A percentile compares a stretch with the other conserved stretches of the same genome.
These are phyloP conservation scores for Pseudocercospora crystallina DNA, from an alignment of 2,329 filamentous ascomycete species.

Conservation along the genomic window DNA sequence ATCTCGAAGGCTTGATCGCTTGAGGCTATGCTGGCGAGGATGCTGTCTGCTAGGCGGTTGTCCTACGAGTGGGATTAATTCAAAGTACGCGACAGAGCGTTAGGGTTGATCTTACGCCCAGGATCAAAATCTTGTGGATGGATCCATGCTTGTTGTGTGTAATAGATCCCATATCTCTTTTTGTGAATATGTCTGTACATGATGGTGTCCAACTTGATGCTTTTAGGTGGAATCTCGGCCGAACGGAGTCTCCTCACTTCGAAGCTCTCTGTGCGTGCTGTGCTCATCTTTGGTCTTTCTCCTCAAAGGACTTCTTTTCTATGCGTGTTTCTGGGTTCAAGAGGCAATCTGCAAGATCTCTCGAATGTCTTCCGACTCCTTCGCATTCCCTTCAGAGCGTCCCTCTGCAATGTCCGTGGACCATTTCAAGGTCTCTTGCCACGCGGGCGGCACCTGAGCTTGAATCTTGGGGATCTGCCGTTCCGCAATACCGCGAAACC, in stretches of 20 bases:
- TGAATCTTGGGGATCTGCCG: constrained; percentile 17
- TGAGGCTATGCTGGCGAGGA: constrained; percentile 13
- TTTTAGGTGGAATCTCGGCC: constrained; percentile 10
- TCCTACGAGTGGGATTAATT: constrained; percentile 16
- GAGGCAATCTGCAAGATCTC: constrained; percentile 4
- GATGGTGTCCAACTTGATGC: not conserved
- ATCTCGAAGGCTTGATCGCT: constrained; percentile 4
- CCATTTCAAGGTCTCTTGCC: constrained; percentile 27
- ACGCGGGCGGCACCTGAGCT: constrained; percentile 19
- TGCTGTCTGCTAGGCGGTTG: constrained; percentile 20
- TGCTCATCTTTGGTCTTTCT: not conserved
- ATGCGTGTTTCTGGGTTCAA: too few species aligned
- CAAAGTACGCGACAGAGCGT: not conserved
- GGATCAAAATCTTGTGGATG: constrained; percentile 18
- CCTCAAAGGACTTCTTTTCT: too few species aligned
- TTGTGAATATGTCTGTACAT: too few species aligned
- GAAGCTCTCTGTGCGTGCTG: not conserved
- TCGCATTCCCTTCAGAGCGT: constrained; percentile 5
- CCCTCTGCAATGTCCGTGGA: constrained; percentile 21
- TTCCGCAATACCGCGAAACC: constrained; percentile 28
- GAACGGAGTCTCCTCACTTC: constrained; percentile 17
- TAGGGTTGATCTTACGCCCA: constrained; percentile 19
- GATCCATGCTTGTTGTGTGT: too few species aligned
- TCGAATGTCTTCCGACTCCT: constrained; percentile 12
- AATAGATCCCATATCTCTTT: too few species aligned